These are phyloP conservation scores for Tirmania nivea DNA, from an alignment of 495 filamentous ascomycete genomes.

Conservation along the genomic window DNA sequence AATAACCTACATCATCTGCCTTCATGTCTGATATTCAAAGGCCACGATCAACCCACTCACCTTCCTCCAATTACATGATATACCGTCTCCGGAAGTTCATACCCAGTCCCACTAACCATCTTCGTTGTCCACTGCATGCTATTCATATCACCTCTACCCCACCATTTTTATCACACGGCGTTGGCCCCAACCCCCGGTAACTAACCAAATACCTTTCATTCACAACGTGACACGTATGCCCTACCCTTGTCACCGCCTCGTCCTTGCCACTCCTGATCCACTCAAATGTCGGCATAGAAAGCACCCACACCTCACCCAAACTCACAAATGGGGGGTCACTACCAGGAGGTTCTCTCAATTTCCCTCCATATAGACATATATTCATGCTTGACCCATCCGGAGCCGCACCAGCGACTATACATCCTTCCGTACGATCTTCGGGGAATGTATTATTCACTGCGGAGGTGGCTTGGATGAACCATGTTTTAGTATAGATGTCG, in stretches of 20 bases:
- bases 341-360: conserved; percentile 42
- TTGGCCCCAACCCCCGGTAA: neutral
- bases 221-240: neutral
- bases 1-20: too few relatives aligned
- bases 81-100: neutral
- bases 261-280: conserved; percentile 43
- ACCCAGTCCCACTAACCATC: neutral
- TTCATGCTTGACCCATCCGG: conserved; percentile 50
- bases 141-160: conserved; percentile 1
- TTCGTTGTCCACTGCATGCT: conserved; percentile 1
- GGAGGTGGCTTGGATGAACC: conserved; percentile 52
- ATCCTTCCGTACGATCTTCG: conserved; percentile 47
- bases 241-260: neutral
- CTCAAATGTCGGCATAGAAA: conserved; percentile 50
- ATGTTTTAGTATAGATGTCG: conserved; percentile 51
- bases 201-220: neutral
- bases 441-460: conserved; percentile 31
- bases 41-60: neutral
- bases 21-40: too few relatives aligned
- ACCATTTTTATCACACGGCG: neutral
- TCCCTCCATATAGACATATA: conserved; percentile 55
- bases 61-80: conserved; percentile 1
- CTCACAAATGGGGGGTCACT: conserved; percentile 3
- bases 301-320: conserved; percentile 45
- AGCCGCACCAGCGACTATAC: conserved; percentile 47